Percentiles rank a stretch among this genome's conserved stretches.
phyloP scores from a whole-genome alignment of 768 basidiomycete genomes.

The Xerocomellus amylosporus region DNA sequence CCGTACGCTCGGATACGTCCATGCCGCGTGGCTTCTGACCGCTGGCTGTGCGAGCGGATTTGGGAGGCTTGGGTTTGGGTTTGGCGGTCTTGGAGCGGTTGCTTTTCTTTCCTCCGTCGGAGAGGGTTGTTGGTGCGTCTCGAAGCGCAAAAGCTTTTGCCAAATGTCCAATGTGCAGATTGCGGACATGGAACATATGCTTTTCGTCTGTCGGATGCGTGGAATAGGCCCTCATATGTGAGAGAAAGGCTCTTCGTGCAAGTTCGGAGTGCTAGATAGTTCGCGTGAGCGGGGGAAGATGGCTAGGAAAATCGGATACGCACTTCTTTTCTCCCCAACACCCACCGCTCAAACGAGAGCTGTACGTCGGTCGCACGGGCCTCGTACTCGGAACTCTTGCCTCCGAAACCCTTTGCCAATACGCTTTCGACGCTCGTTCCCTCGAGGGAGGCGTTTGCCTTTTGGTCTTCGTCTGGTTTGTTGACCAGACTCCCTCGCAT shows the following conservation, averaged over 20 bases:
- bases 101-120: conserved; percentile 22
- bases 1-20: conserved; percentile 36
- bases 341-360: conserved; percentile 93
- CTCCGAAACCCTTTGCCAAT: conserved; percentile 81
- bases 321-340: conserved; percentile 69
- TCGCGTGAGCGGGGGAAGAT: conserved; percentile 4
- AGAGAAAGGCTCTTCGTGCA: conserved; percentile 84
- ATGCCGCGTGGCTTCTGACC: conserved; percentile 30
- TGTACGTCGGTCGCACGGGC: conserved; percentile 93
- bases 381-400: conserved; percentile 77
- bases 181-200: conserved; percentile 92
- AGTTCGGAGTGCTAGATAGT: conserved; percentile 63
- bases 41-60: conserved; percentile 16
- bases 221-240: conserved; percentile 94
- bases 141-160: conserved; percentile 91
- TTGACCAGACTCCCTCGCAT: conserved; percentile 57
- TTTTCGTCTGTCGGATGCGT: conserved; percentile 96
- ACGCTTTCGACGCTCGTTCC: conserved; percentile 67
- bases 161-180: conserved; percentile 91
- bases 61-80: conserved; percentile 4
- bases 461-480: conserved; percentile 29
- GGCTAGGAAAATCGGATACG: conserved; percentile 21
- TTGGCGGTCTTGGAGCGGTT: not conserved
- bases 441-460: conserved; percentile 49
- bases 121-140: conserved; percentile 63